phyloP scores from a whole-genome alignment of 345 rosid species.

The Iberis pinnata region DNA sequence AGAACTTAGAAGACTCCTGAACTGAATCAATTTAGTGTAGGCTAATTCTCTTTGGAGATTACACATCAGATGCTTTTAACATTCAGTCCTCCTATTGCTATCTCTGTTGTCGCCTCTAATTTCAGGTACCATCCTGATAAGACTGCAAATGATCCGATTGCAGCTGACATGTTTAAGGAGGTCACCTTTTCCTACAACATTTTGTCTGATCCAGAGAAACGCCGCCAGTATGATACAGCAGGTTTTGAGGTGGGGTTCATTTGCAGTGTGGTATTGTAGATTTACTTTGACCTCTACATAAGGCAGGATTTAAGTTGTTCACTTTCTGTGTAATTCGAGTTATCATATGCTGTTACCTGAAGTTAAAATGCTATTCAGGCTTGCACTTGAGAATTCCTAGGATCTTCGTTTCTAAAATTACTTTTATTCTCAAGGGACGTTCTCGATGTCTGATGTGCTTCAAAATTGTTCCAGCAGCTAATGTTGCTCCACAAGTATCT shows the following conservation, averaged over 20 bases:
- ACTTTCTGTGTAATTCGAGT: not conserved
- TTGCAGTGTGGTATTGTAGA: not conserved
- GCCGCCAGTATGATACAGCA: slow-evolving; percentile 80
- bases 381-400: not conserved
- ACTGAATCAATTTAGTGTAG: not conserved
- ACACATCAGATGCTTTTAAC: not conserved
- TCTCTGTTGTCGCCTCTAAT: slow-evolving; percentile 11
- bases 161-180: slow-evolving; percentile 91
- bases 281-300: not conserved
- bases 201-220: slow-evolving; percentile 82
- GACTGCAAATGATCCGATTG: slow-evolving; percentile 84
- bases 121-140: slow-evolving; percentile 98
- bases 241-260: slow-evolving; percentile 83
- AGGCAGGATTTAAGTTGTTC: not conserved
- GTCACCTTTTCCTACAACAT: slow-evolving; percentile 88
- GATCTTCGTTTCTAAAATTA: slow-evolving; percentile 1
- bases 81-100: not conserved
- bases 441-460: not conserved
- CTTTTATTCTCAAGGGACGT: not conserved
- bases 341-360: not conserved
- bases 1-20: not conserved
- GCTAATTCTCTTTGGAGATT: not conserved
- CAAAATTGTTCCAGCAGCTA: slow-evolving; percentile 4
- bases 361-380: not conserved
- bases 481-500: not conserved